These are phyloP conservation scores for Monilinia vaccinii-corymbosi DNA, from an alignment of 2,329 filamentous ascomycete species.

Conservation along the genomic window DNA sequence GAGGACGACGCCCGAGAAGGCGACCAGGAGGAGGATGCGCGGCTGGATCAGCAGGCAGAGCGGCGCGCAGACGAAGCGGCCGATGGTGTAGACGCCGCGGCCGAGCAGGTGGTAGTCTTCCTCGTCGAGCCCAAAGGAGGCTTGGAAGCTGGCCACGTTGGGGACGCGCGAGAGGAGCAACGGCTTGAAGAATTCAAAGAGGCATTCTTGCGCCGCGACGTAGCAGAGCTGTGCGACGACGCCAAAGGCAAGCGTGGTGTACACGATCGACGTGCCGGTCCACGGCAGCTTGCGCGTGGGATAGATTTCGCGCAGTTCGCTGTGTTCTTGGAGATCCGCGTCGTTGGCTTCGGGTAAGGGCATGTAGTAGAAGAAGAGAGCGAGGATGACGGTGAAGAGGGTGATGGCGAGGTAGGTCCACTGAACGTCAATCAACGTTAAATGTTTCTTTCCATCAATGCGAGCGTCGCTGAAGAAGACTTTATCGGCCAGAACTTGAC, in stretches of 20 bases:
- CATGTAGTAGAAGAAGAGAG: constrained; percentile 60
- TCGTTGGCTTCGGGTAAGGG: constrained; percentile 49
- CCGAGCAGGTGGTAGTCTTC: constrained; percentile 63
- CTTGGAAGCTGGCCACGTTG: constrained; percentile 16
- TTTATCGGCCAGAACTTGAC: constrained; percentile 61
- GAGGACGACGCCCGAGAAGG: constrained; percentile 52
- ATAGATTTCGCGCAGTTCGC: constrained; percentile 20
- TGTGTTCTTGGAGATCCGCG: constrained; percentile 44
- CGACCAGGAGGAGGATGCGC: constrained; percentile 58
- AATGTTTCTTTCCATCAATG: constrained; percentile 24
- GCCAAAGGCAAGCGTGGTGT: constrained; percentile 53
- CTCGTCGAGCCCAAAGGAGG: constrained; percentile 38
- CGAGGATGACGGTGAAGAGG: constrained; percentile 61
- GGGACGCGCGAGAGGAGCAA: constrained; percentile 37
- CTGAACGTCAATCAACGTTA: constrained; percentile 63
- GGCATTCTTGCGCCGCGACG: constrained; percentile 61
- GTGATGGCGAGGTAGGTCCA: constrained; percentile 82
- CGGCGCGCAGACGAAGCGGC: constrained; percentile 58
- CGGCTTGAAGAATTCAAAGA: constrained; percentile 51
- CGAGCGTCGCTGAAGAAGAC: constrained; percentile 60
- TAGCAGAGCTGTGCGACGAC: constrained; percentile 73
- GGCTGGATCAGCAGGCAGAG: constrained; percentile 56
- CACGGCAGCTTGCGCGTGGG: constrained; percentile 16
- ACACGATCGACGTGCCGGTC: constrained; percentile 34
- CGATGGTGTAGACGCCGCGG: constrained; percentile 63